Percentiles rank a stretch among this genome's conserved stretches.
phyloP scores from a whole-genome alignment of 2,329 filamentous ascomycete species.

The Onygenales sp. region DNA sequence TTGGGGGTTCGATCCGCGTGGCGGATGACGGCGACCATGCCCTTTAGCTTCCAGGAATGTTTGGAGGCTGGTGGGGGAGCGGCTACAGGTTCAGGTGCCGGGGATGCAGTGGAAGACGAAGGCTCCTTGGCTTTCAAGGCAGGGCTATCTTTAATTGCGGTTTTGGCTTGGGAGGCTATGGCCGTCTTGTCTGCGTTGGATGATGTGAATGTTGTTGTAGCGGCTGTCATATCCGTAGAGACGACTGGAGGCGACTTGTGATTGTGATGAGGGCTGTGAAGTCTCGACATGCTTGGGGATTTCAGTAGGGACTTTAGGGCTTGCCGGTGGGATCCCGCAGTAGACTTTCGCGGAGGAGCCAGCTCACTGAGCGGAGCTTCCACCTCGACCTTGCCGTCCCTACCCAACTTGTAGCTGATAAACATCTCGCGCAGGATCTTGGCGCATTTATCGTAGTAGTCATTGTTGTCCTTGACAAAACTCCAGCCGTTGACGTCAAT shows the following conservation, averaged over 20 bases:
- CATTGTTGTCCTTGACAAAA: slow-evolving; percentile 98
- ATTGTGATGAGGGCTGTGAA: slow-evolving; percentile 40
- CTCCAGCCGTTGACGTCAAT: slow-evolving; percentile 99
- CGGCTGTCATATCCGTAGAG: slow-evolving; percentile 34
- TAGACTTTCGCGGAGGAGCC: slow-evolving; percentile 28
- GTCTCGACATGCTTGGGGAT: slow-evolving; percentile 54
- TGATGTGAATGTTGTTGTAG: not conserved
- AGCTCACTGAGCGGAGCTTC: slow-evolving; percentile 27
- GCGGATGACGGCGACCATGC: slow-evolving; percentile 90
- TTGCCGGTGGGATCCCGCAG: slow-evolving; percentile 35
- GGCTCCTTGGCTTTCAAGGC: slow-evolving; percentile 17
- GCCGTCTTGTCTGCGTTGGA: not conserved
- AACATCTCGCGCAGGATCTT: slow-evolving; percentile 83
- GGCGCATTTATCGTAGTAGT: slow-evolving; percentile 90
- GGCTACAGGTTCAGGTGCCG: slow-evolving; percentile 16
- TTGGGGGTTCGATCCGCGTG: slow-evolving; percentile 97
- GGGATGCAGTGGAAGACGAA: slow-evolving; percentile 2
- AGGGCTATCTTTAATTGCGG: slow-evolving; percentile 23
- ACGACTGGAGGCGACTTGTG: slow-evolving; percentile 31
- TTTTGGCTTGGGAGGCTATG: not conserved
- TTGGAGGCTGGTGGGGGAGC: slow-evolving; percentile 61
- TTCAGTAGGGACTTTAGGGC: slow-evolving; percentile 52
- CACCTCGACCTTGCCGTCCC: slow-evolving; percentile 24
- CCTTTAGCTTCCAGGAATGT: slow-evolving; percentile 96
- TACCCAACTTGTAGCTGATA: slow-evolving; percentile 57